Evolutionary conservation across 352 stramenopile genomes (phyloP), one percentile per base, ranked within the genome.

Genomic region (Phytophthora ramorum): DNA sequence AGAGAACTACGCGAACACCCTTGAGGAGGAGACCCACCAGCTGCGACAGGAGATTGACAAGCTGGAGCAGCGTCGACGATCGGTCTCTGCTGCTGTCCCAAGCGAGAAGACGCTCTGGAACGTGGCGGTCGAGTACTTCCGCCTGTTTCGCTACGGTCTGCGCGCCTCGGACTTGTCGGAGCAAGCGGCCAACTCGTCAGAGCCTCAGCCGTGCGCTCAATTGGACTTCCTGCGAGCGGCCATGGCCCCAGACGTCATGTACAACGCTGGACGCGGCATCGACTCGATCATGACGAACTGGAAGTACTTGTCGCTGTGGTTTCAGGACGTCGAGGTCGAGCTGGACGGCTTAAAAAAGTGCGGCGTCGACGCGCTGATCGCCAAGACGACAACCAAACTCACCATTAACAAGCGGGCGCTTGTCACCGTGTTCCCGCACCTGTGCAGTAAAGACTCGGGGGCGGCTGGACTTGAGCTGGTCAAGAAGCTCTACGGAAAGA

Each of bases 91-190:
- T 28, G 48, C 40, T 0, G 17, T 62, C 0, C 56, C 63, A 6
- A 50, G 32, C 1, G 13, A 66, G 19, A 62, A 62, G 28, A 66
- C 56, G 5, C 34, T 61, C 0, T 71, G 63, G 63, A 66, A 66
- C 6, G 63, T 71, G 7, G 63, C 34, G 3, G 63, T 71, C 1
- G 64, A 72, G 50, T 72, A 72, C 35, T 72, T 67, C 17, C 64
- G 64, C 13, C 37, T 72, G 2, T 72, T 72, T 41, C 64, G 58
- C 13, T 63, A 44, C 22, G 64, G 64, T 4, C 47, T 63, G 26
- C 50, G 48, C 2, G 22, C 37, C 1, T 37, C 57, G 0, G 37
- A 43, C 17, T 1, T 44, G 13, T 4, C 44, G 3, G 20, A 46
- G 10, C 45, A 28, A 4, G 28, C 47, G 4, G n/a, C 17, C 10